Base-by-base conservation (phyloP, 1,284 basidiomycete genomes). In the Malassezia psittaci region DNA sequence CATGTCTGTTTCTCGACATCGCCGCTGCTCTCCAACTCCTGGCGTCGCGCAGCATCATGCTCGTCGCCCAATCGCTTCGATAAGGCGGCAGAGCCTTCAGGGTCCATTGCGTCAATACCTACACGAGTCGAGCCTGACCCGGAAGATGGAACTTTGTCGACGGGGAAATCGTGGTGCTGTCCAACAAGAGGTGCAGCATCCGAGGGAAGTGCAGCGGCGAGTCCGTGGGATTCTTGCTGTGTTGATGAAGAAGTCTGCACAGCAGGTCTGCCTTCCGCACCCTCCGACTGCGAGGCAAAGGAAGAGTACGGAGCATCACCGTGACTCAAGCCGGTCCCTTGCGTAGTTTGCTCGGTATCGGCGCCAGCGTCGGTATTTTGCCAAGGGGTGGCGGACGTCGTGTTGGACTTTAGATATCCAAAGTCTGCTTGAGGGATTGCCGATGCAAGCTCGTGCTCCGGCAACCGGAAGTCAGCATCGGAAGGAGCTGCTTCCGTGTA, bases 1-100 rank as follows among this genome's bases (percentile, higher is more conserved):
- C 19, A 24, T 18, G 53, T 19, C 24, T 51, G 42, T 16, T 32
- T 35, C 19, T 57, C 55, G n/a, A 18, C 41, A 19, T 52, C 55
- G 10, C 40, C 50, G 3, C 24, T 29, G 7, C 4, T 19, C 12
- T 21, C 43, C 13, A 16, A n/a, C 21, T 45, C 24, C 7, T 19
- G 24, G 15, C 12, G 13, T 32, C 32, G 42, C 2, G 11, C n/a
- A 16, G 12, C 21, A 5, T 9, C 16, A 5, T 47, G 19, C n/a
- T 35, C 33, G 3, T 36, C 13, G 15, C 15, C 7, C 13, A 50
- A 33, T 32, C 48, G 37, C 11, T 50, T 19, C 29, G 38, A 32
- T 8, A 50, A 16, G 4, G 32, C 48, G 21, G 16, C 24, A 16
- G 11, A 38, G 32, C 48, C 48, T 7, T 5, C 38, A 8, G 48